A percentile compares a stretch with the other conserved stretches of the same genome.
These are phyloP conservation scores for Colletotrichum sp. DNA, from an alignment of 2,329 filamentous ascomycete genomes.

Conservation along the genomic window DNA sequence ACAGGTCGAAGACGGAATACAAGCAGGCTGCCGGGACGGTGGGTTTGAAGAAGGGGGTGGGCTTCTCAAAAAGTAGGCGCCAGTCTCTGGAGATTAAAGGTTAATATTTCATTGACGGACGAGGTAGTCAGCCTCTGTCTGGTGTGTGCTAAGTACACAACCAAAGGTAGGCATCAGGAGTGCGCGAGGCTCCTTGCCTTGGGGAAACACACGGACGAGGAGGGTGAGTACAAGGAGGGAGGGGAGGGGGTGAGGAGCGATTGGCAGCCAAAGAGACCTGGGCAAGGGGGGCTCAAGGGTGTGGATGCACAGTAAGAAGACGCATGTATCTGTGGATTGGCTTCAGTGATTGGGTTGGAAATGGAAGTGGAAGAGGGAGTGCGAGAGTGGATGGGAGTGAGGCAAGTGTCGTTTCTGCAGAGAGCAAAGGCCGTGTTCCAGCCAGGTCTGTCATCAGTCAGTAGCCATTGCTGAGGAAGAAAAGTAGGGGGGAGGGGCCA, in stretches of 20 bases:
- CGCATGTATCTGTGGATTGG: neutral
- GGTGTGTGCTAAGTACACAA: neutral
- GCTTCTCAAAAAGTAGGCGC: conserved; percentile 8
- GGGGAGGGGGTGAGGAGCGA: neutral
- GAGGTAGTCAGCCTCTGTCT: neutral
- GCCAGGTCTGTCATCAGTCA: conserved; percentile 18
- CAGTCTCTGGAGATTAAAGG: conserved; percentile 14
- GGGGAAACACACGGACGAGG: conserved; percentile 15
- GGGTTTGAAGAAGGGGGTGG: conserved; percentile 17
- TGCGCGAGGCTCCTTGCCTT: conserved; percentile 15
- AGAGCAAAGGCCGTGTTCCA: conserved; percentile 7
- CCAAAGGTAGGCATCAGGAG: conserved; percentile 8
- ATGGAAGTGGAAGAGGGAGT: neutral
- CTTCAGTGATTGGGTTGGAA: neutral
- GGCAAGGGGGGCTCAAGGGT: neutral
- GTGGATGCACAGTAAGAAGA: neutral
- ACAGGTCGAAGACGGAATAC: conserved; percentile 11
- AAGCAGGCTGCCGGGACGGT: conserved; percentile 19
- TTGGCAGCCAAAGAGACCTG: neutral
- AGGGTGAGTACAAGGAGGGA: conserved; percentile 10
- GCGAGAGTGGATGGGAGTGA: neutral
- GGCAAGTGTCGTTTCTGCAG: neutral
- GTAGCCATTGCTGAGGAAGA: conserved; percentile 1
- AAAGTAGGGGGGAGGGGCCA: conserved; percentile 1
- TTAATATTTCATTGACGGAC: conserved; percentile 10